phyloP scores from a whole-genome alignment of 345 rosid species.

The Erodium maritimum region DNA sequence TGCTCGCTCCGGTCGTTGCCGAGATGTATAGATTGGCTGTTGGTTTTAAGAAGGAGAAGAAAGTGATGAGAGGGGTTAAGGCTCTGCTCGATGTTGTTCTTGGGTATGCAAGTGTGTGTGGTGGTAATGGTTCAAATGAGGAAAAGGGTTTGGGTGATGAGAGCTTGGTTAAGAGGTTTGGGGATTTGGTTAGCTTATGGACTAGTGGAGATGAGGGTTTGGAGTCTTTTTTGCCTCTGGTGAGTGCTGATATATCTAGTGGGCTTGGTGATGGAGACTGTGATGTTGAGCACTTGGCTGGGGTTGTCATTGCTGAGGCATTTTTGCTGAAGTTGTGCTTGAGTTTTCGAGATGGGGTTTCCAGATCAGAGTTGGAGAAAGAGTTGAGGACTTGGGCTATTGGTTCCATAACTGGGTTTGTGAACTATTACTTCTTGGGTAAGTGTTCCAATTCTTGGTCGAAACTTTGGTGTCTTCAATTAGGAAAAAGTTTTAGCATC shows the following conservation, averaged over 20 bases:
- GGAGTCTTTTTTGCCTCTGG: constrained; percentile 28
- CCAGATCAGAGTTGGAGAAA: constrained; percentile 23
- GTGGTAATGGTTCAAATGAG: constrained; percentile 16
- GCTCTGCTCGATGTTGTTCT: constrained; percentile 31
- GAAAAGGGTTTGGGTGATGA: constrained; percentile 8
- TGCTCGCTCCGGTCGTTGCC: constrained; percentile 41
- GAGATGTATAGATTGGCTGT: constrained; percentile 20
- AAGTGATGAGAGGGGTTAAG: constrained; percentile 19
- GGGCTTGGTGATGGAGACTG: constrained; percentile 15
- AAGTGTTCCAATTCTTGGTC: constrained; percentile 6
- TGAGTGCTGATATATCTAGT: constrained; percentile 17
- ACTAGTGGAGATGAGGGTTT: constrained; percentile 14
- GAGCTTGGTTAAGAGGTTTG: constrained; percentile 14
- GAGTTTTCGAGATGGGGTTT: constrained; percentile 14
- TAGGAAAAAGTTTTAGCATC: no score
- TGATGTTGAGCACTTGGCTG: constrained; percentile 34
- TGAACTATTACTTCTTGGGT: constrained; percentile 41
- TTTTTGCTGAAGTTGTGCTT: constrained; percentile 44
- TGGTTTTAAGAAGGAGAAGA: constrained; percentile 25
- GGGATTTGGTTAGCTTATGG: constrained; percentile 37
- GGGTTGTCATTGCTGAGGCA: constrained; percentile 33
- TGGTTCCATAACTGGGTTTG: constrained; percentile 32
- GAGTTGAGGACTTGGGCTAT: constrained; percentile 37
- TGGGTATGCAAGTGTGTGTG: constrained; percentile 32
- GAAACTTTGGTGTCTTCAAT: no score